A percentile compares a stretch with the other conserved stretches of the same genome.
These are phyloP conservation scores for Tolypocladium endophyticum DNA, from an alignment of 2,329 filamentous ascomycete species.

Conservation along the genomic window DNA sequence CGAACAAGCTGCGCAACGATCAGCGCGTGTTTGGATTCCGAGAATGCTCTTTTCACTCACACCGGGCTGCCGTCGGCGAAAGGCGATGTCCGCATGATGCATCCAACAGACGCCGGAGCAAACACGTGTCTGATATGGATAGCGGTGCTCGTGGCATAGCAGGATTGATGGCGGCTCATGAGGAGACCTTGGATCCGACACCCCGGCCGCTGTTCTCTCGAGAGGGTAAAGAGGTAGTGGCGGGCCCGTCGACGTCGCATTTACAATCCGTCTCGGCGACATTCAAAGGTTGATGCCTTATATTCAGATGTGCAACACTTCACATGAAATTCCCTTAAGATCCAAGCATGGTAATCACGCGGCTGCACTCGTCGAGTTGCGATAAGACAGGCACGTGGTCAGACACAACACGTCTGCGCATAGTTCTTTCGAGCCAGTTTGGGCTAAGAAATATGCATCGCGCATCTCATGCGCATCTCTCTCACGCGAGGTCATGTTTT, in stretches of 20 bases:
- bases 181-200: constrained; percentile 6
- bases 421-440: no score
- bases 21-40: constrained; percentile 50
- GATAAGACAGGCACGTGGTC: background rate
- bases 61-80: constrained; percentile 43
- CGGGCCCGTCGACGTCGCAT: background rate
- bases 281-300: background rate
- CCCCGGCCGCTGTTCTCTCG: constrained; percentile 18
- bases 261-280: background rate
- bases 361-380: background rate
- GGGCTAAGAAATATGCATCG: background rate
- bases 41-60: constrained; percentile 50
- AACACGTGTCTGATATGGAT: background rate
- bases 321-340: background rate
- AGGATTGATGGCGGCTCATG: background rate
- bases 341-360: background rate
- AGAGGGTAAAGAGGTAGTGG: background rate
- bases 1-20: constrained; percentile 43
- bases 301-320: background rate
- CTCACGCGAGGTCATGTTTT: background rate
- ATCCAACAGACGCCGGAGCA: constrained; percentile 6
- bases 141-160: no score
- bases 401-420: background rate
- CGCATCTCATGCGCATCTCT: background rate
- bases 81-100: constrained; percentile 38